Conservation (phyloP, 164 flowering plant species). For the Vitis riparia region DNA sequence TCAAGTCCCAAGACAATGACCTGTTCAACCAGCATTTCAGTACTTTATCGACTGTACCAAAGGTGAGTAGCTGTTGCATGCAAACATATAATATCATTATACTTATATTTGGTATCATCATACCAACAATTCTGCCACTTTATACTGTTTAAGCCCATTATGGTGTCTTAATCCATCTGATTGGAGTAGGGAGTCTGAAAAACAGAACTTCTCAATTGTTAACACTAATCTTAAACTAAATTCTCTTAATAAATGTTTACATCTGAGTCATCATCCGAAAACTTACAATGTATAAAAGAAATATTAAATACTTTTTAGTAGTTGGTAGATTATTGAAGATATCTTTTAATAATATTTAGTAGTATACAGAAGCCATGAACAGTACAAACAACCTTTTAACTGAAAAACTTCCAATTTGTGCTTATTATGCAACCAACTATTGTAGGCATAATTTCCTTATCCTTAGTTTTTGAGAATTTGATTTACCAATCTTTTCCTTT, state of each 20-base stretch:
- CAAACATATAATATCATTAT: not conserved
- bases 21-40: conserved; percentile 41
- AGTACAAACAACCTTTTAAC: not conserved
- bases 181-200: no score
- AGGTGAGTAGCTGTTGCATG: conserved; percentile 32
- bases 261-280: not conserved
- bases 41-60: conserved; percentile 38
- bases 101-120: not conserved
- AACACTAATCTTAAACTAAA: not conserved
- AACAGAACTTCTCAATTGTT: not conserved
- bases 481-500: not conserved
- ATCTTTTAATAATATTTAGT: no score
- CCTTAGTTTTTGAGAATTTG: not conserved
- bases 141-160: no score
- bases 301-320: not conserved
- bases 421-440: not conserved
- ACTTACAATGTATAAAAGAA: not conserved
- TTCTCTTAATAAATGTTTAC: not conserved
- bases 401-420: not conserved
- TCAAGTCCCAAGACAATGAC: conserved; percentile 21
- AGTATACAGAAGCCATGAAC: not conserved
- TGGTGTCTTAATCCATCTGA: no score
- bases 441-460: not conserved
- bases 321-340: no score
- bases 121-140: no score